Base-by-base conservation (phyloP, 371 early-diverging fungal genomes). In the Encephalitozoon cuniculi region DNA sequence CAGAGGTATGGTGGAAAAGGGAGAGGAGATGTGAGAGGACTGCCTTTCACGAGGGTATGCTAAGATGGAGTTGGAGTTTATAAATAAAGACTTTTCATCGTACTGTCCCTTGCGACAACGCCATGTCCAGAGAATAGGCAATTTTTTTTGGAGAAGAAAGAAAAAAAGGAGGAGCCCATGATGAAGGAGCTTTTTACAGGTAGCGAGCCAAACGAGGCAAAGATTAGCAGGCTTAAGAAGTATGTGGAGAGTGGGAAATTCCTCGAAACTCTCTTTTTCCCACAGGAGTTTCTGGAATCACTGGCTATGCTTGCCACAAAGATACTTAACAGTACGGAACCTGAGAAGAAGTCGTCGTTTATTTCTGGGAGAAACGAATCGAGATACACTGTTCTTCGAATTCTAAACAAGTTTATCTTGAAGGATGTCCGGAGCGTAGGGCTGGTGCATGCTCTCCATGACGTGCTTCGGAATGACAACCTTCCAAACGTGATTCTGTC, bases 151-250 rank as follows among this genome's bases (percentile, higher is more conserved):
- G 59, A 32, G 34, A 59, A 59, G 30, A 59, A 59, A 34, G 59
- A 59, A 59, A 59, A 54, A 59, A 59, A 59, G 59, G 59, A 59
- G n/a, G 15, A 59, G 21, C 59, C 59, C 59, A 69, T 69, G 70
- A 53, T 69, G 39, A 69, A 64, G 37, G 73, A 73, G 39, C 64
- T 73, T 64, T 49, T 73, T 73, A 30, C 21, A 23, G 52, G 39
- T 26, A 18, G 0, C 23, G 73, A 73, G n/a, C 23, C 73, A 11
- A 40, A 30, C 28, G 65, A 64, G 25, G 32, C 51, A 8, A 73
- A 73, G 46, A 18, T 18, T 32, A 26, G 28, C 26, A 49, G 64
- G 21, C 44, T 73, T 12, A 32, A 25, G 32, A 49, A 46, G 32
- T 40, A 44, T 9, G 15, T 73, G 15, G 65, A 65, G 23, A 41